Conservation (phyloP, 441 rosid species). For the Adansonia madagascariensis region DNA sequence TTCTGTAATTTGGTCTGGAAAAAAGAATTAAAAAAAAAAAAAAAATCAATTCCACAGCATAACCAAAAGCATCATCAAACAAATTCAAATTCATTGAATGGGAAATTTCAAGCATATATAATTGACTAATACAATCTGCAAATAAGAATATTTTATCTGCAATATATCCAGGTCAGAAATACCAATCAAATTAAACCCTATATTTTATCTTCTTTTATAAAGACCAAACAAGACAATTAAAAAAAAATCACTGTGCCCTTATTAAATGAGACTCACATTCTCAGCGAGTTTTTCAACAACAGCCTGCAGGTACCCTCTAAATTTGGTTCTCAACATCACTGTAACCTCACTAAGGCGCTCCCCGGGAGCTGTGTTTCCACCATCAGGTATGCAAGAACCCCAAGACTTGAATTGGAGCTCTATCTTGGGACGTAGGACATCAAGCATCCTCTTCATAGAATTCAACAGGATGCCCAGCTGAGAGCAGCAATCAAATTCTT, state of each 20-base stretch:
- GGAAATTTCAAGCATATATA: not conserved
- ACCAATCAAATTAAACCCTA: not conserved
- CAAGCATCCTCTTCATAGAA: constrained; percentile 82
- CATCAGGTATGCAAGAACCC: constrained; percentile 81
- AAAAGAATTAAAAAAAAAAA: constrained; percentile 15
- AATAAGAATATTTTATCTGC: too few species aligned
- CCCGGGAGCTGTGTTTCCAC: constrained; percentile 81
- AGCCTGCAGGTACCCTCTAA: constrained; percentile 86
- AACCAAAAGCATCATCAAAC: constrained; percentile 14
- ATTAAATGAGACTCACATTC: constrained; percentile 65
- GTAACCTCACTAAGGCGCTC: constrained; percentile 94
- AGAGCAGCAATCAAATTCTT: constrained; percentile 28
- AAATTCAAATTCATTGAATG: not conserved
- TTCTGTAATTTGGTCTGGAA: constrained; percentile 74
- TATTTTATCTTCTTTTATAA: not conserved
- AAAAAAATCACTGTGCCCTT: not conserved
- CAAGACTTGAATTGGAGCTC: constrained; percentile 71
- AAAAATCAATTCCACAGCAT: not conserved
- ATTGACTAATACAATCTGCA: not conserved
- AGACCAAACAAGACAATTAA: not conserved
- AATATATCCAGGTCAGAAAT: not conserved
- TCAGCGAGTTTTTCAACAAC: constrained; percentile 89
- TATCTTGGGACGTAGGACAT: constrained; percentile 60
- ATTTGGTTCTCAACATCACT: constrained; percentile 93
- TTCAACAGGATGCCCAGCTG: constrained; percentile 69